phyloP scores from a whole-genome alignment of 2,329 filamentous ascomycete species.

The Triangularia setosa region DNA sequence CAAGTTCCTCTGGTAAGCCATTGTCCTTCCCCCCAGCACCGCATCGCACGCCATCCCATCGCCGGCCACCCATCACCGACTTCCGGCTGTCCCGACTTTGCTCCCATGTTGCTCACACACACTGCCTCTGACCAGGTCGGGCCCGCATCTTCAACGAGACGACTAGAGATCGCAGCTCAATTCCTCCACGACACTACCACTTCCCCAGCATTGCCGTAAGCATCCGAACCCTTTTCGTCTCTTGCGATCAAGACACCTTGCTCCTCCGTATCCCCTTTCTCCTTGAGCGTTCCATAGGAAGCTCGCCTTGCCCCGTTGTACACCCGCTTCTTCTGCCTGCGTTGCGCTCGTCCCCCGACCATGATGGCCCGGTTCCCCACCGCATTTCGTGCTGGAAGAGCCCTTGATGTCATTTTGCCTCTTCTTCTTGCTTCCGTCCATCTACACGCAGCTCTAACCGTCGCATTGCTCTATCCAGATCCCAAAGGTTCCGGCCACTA shows the following conservation, averaged over 20 bases:
- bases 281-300: slow-evolving; percentile 12
- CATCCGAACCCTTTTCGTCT: slow-evolving; percentile 28
- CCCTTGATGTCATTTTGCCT: neutral
- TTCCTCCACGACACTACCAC: slow-evolving; percentile 31
- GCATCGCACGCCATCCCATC: neutral
- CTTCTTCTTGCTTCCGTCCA: neutral
- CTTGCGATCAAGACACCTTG: slow-evolving; percentile 35
- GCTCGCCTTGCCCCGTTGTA: neutral
- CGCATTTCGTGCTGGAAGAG: neutral
- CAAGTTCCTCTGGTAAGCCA: slow-evolving; percentile 28
- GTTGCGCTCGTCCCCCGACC: slow-evolving; percentile 1
- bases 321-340: slow-evolving; percentile 14
- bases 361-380: neutral
- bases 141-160: slow-evolving; percentile 25
- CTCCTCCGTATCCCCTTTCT: neutral
- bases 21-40: slow-evolving; percentile 17
- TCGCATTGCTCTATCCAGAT: slow-evolving; percentile 6
- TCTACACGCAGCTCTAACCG: slow-evolving; percentile 10
- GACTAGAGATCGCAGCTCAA: slow-evolving; percentile 26
- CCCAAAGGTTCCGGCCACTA: slow-evolving; percentile 4
- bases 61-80: slow-evolving; percentile 1
- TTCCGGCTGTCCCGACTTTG: slow-evolving; percentile 4
- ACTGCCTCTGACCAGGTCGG: slow-evolving; percentile 20
- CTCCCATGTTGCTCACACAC: slow-evolving; percentile 24
- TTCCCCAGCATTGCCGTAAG: slow-evolving; percentile 35